Evolutionary conservation across 257 asterid genomes (phyloP).

Genomic region (Verbascum thapsus): DNA sequence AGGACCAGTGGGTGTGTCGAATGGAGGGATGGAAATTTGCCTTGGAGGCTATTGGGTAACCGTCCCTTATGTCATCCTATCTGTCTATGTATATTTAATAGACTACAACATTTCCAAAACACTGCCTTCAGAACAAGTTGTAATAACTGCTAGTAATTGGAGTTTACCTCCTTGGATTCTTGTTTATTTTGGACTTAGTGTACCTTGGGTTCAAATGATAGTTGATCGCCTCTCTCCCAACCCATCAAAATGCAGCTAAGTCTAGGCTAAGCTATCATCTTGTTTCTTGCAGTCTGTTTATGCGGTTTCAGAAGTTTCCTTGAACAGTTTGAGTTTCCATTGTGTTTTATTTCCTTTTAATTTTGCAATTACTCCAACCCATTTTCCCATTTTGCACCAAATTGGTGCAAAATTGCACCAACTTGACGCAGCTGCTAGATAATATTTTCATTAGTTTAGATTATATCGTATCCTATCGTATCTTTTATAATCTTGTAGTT

Average conservation of each 20-base stretch:
- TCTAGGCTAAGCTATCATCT: constrained; percentile 25
- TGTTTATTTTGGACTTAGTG: constrained; percentile 14
- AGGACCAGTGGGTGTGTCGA: constrained; percentile 34
- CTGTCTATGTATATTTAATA: constrained; percentile 21
- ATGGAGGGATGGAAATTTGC: constrained; percentile 21
- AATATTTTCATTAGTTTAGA: no score
- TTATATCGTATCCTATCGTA: no score
- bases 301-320: no score
- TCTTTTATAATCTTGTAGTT: no score
- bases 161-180: constrained; percentile 26
- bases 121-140: constrained; percentile 28
- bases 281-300: no score
- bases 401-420: no score
- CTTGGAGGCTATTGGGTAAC: constrained; percentile 26
- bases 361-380: no score
- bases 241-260: constrained; percentile 13
- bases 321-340: no score
- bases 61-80: constrained; percentile 23
- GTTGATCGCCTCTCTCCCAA: constrained; percentile 5
- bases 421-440: no score
- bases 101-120: constrained; percentile 28
- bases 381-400: no score
- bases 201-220: constrained; percentile 22
- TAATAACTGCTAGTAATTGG: constrained; percentile 29
- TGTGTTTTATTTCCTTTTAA: no score